A percentile compares a stretch with the other conserved stretches of the same genome.
Conservation (phyloP, 805 yeast species). For the Teunomyces panamensis region DNA sequence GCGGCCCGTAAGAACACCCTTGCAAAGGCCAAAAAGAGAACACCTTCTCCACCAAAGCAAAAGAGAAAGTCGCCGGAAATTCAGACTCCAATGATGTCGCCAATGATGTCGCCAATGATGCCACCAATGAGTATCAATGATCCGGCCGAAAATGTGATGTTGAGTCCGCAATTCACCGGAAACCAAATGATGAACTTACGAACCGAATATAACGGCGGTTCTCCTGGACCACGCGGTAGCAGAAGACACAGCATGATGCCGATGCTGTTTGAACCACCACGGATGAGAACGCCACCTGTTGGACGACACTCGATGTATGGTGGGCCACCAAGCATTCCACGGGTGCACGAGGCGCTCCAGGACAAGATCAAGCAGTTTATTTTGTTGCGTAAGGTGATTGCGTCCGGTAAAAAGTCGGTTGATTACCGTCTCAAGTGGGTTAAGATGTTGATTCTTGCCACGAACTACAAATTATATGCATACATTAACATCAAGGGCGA, state of each 20-base stretch:
- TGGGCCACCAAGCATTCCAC: constrained; percentile 8
- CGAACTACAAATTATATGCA: constrained; percentile 37
- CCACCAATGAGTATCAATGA: constrained; percentile 4
- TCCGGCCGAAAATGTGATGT: constrained; percentile 6
- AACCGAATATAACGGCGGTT: constrained; percentile 6
- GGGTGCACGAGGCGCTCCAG: constrained; percentile 22
- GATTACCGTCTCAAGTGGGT: constrained; percentile 43
- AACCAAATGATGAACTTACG: constrained; percentile 18
- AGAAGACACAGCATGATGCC: constrained; percentile 17
- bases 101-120: background rate
- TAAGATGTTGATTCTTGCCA: constrained; percentile 39
- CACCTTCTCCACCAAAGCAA: background rate
- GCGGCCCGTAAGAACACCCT: background rate
- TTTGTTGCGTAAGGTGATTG: constrained; percentile 32
- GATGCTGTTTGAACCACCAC: background rate
- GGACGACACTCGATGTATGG: constrained; percentile 6
- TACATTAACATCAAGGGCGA: constrained; percentile 44
- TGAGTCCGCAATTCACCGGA: constrained; percentile 7
- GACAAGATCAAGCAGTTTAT: constrained; percentile 34
- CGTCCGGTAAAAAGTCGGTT: constrained; percentile 40
- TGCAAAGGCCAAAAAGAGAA: constrained; percentile 1
- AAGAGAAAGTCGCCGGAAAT: constrained; percentile 3
- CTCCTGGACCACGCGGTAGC: constrained; percentile 6
- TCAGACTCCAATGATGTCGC: constrained; percentile 2
- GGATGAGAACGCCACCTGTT: constrained; percentile 1